These are phyloP conservation scores for Rhododendron henanense DNA, from an alignment of 148 eudicot genomes.

Conservation along the genomic window DNA sequence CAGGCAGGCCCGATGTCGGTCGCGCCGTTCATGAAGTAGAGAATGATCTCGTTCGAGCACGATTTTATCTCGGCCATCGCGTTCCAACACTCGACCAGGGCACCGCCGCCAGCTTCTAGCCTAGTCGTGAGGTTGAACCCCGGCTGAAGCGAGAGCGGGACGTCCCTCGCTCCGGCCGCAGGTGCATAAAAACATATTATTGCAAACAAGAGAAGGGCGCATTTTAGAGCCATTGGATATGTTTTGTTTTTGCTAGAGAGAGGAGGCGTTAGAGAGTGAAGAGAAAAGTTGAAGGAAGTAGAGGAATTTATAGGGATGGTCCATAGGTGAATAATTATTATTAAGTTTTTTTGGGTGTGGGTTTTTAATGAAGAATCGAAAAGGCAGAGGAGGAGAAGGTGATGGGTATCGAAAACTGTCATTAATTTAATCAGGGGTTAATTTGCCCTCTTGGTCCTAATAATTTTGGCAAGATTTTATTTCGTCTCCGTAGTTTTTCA, in stretches of 20 bases:
- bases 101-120: neutral
- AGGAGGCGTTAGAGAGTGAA: neutral
- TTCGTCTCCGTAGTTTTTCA: neutral
- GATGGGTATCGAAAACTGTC: neutral
- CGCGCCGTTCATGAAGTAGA: conserved; percentile 9
- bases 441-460: neutral
- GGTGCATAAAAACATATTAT: neutral
- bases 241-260: neutral
- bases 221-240: neutral
- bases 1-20: neutral
- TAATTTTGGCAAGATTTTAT: neutral
- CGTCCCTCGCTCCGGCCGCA: neutral
- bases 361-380: neutral
- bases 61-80: neutral
- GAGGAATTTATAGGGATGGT: neutral
- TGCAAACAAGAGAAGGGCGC: neutral
- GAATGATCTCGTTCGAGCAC: conserved; percentile 7
- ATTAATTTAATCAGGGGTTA: neutral
- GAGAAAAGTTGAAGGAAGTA: neutral
- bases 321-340: neutral
- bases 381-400: neutral
- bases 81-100: neutral
- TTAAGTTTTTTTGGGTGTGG: neutral
- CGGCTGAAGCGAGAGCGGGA: neutral
- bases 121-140: neutral